Base-by-base conservation (phyloP, 2,329 filamentous ascomycete genomes). In the Botrytis fabae region DNA sequence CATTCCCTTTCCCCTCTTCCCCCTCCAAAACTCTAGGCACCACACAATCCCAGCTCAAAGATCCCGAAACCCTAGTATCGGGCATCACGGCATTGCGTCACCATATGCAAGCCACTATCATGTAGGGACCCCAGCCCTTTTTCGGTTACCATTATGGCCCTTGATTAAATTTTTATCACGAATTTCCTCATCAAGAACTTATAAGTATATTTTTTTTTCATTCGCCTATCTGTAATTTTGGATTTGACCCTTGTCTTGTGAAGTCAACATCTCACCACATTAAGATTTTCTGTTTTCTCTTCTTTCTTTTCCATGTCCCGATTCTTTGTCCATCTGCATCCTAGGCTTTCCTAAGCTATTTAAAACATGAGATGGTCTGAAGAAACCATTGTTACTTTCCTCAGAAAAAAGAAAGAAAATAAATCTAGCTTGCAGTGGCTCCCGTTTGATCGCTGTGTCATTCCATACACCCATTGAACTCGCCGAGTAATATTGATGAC, bases 381-480 rank as follows among this genome's bases (percentile, higher is more conserved):
- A 57, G 35, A 69, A 25, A 32, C 51, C 48, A 16, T 42, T 48
- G 22, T 68, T n/a, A 57, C 48, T 25, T 57, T 20, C 65, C 18
- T 42, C 25, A 32, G 6, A 44, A 28, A 44, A 42, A 28, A 40
- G 22, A 42, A 20, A 25, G 40, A 63, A 63, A 62, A 25, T 44
- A 69, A 22, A 10, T 51, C 5, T 69, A 69, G 18, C 35, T 68
- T 57, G 42, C 38, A 44, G 4, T 42, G n/a, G 48, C 65, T 32
- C 65, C 48, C 25, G 16, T 22, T 28, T 72, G 38, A 42, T 72
- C 62, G 66, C 74, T 72, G 74, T 76, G 73, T 71, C 73, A 72
- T 28, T 32, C n/a, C 51, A 57, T 18, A 57, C 38, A 57, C 48
- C 28, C 7, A 46, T 32, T 42, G 57, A 42, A 66, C 25, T 66